Percentiles rank a stretch among this genome's conserved stretches.
phyloP scores from a whole-genome alignment of 23 red algal species.

The Agarophyton chilense region DNA sequence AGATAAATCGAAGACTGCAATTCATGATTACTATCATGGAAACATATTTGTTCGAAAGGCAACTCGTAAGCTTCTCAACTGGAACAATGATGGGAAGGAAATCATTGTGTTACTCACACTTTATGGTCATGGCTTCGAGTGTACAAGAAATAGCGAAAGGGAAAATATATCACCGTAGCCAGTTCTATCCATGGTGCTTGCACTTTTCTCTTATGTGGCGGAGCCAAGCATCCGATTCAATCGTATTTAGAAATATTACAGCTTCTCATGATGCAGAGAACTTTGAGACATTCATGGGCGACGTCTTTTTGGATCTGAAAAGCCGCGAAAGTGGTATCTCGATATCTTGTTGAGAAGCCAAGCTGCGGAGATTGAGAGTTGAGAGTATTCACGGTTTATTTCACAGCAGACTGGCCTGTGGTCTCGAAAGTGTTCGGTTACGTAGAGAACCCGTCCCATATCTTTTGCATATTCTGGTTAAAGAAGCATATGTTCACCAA shows the following conservation, averaged over 20 bases:
- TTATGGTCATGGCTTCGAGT: neutral
- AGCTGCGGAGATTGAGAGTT: neutral
- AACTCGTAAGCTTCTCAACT: neutral
- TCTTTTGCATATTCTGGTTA: neutral
- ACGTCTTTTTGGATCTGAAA: neutral
- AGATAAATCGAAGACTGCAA: neutral
- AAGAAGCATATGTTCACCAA: neutral
- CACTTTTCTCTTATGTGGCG: neutral
- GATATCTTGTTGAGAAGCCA: neutral
- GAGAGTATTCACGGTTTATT: neutral
- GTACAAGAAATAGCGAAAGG: neutral
- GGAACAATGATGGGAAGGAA: neutral
- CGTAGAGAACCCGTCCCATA: neutral
- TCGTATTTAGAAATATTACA: neutral
- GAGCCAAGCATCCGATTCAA: too few species aligned
- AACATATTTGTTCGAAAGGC: neutral
- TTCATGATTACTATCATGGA: conserved; percentile 30
- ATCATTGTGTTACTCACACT: neutral
- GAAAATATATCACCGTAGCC: neutral
- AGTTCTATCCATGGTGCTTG: neutral
- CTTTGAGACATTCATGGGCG: conserved; percentile 21
- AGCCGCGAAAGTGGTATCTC: neutral
- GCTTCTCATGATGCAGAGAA: neutral
- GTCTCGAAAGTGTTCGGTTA: neutral
- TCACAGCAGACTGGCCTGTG: conserved; percentile 14